Evolutionary conservation across 2,329 filamentous ascomycete species (phyloP).

Genomic region (Nothophaeocryptopus gaeumannii): DNA sequence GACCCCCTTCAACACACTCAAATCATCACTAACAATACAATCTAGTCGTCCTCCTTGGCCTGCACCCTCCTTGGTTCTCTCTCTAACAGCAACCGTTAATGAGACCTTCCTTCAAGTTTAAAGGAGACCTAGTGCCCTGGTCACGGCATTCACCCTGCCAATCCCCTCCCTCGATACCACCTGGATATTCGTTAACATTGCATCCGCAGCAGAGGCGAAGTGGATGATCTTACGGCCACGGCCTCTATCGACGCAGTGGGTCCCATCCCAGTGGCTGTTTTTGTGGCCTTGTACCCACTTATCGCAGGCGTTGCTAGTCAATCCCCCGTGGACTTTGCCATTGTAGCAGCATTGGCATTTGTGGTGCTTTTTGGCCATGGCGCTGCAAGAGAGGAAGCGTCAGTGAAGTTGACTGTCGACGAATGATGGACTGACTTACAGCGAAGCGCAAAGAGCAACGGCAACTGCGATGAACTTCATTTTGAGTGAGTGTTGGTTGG

Average conservation of each 20-base stretch:
- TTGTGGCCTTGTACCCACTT: neutral
- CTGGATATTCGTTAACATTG: neutral
- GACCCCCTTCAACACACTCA: too few species aligned
- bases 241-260: neutral
- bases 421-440: too few species aligned
- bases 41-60: too few species aligned
- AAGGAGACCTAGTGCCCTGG: neutral
- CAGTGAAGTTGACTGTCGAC: neutral
- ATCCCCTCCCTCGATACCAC: neutral
- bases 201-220: too few species aligned
- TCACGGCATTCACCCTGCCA: neutral
- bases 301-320: neutral
- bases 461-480: too few species aligned
- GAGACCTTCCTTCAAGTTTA: neutral
- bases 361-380: neutral
- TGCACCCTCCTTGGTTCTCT: too few species aligned
- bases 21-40: too few species aligned
- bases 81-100: neutral
- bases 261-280: neutral
- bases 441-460: too few species aligned
- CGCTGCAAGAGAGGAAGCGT: neutral
- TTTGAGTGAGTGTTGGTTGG: too few species aligned
- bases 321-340: neutral
- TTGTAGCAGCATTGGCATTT: neutral
- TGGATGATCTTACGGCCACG: neutral